Conservation (phyloP, 306 rosid genomes). For the Senna siamea region DNA sequence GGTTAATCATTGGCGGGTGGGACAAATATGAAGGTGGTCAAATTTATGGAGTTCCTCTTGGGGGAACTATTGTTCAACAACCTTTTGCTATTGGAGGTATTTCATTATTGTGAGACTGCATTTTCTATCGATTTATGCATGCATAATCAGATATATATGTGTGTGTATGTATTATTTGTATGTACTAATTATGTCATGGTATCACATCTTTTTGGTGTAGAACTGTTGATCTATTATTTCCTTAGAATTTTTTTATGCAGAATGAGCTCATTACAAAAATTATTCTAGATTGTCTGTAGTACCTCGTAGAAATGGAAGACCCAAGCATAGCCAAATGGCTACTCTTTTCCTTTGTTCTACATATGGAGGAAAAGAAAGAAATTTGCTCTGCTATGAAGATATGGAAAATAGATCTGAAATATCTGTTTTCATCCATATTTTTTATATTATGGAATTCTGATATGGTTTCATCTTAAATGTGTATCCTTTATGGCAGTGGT, state of each 20-base stretch:
- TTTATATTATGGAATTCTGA: too few species aligned
- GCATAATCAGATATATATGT: not conserved
- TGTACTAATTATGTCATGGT: slow-evolving; percentile 12
- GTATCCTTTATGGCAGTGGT: too few species aligned
- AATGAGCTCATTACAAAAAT: not conserved
- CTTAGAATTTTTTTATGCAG: slow-evolving; percentile 10
- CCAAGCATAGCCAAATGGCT: not conserved
- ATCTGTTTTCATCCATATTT: too few species aligned
- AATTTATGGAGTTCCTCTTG: slow-evolving; percentile 85
- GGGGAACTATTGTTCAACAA: slow-evolving; percentile 85
- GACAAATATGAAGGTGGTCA: slow-evolving; percentile 93
- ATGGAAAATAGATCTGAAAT: not conserved
- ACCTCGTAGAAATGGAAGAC: slow-evolving; percentile 6
- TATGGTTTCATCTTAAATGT: too few species aligned
- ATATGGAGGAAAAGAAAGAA: not conserved
- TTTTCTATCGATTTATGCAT: slow-evolving; percentile 2
- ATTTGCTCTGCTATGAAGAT: not conserved
- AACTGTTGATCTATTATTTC: not conserved
- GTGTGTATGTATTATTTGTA: not conserved
- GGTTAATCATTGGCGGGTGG: slow-evolving; percentile 93
- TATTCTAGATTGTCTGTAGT: not conserved
- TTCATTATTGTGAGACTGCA: slow-evolving; percentile 2
- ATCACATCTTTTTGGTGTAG: not conserved
- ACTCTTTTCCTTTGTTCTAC: not conserved
- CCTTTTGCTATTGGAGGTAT: slow-evolving; percentile 92